A percentile compares a stretch with the other conserved stretches of the same genome.
Evolutionary conservation across 306 rosid species (phyloP).

Genomic region (Adenanthera pavonina): DNA sequence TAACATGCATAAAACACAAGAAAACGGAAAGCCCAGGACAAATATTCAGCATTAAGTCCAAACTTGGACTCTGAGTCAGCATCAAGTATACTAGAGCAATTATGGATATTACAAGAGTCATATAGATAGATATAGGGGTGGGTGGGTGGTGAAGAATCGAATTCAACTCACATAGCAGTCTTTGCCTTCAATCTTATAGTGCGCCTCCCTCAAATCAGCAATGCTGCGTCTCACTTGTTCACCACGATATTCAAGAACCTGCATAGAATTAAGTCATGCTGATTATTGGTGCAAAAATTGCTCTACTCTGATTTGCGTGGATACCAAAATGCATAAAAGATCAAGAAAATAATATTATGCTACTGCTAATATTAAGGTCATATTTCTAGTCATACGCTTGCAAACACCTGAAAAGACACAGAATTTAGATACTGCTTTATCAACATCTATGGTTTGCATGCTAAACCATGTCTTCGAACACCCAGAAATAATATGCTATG

Average conservation of each 20-base stretch:
- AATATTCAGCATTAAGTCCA: not conserved
- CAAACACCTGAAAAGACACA: slow-evolving; percentile 3
- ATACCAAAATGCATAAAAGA: slow-evolving; percentile 1
- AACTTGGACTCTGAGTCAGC: not conserved
- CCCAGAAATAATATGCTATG: not conserved
- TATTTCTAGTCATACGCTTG: slow-evolving; percentile 22
- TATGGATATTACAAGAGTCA: not conserved
- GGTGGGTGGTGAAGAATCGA: not conserved
- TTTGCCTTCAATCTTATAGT: slow-evolving; percentile 81
- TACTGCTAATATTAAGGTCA: slow-evolving; percentile 12
- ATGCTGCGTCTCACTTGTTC: slow-evolving; percentile 94
- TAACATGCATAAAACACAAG: not conserved
- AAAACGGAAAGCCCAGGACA: not conserved
- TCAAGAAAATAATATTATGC: slow-evolving; percentile 8
- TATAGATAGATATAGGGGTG: not conserved
- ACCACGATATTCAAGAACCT: slow-evolving; percentile 99
- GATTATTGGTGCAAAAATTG: slow-evolving; percentile 15
- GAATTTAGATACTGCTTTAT: not conserved
- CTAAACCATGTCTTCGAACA: slow-evolving; percentile 21
- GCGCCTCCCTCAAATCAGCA: slow-evolving; percentile 94
- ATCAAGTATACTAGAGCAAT: not conserved
- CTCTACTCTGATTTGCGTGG: slow-evolving; percentile 14
- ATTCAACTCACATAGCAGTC: slow-evolving; percentile 87
- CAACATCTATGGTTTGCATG: slow-evolving; percentile 20
- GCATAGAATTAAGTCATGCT: slow-evolving; percentile 35